Conservation (phyloP, 2,329 filamentous ascomycete species). For the Colletotrichum plurivorum region DNA sequence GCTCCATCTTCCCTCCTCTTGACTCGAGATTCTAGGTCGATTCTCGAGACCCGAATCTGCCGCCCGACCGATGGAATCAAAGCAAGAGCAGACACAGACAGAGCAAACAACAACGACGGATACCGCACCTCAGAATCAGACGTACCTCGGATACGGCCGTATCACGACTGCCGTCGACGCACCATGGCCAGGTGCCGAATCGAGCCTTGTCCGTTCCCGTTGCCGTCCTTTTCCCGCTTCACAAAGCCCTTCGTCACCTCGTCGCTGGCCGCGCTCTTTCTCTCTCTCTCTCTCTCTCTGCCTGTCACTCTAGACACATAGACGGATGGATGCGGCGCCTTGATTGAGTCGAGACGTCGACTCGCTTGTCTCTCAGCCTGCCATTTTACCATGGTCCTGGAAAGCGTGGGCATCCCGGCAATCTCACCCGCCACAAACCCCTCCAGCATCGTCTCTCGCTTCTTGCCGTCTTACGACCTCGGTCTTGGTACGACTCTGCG, state of each 20-base stretch:
- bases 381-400: constrained; percentile 33
- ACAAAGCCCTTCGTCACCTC: constrained; percentile 7
- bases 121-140: constrained; percentile 18
- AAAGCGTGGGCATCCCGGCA: constrained; percentile 26
- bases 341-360: not conserved
- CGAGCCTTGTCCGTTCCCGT: constrained; percentile 21
- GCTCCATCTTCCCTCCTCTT: not conserved
- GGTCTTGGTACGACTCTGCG: constrained; percentile 21
- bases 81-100: no score
- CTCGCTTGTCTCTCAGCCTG: constrained; percentile 8
- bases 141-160: constrained; percentile 25
- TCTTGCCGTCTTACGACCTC: constrained; percentile 34
- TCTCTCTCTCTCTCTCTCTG: not conserved
- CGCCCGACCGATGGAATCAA: not conserved
- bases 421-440: constrained; percentile 24
- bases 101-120: not conserved
- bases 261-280: not conserved
- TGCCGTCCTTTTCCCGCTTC: constrained; percentile 5
- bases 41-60: constrained; percentile 10
- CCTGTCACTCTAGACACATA: not conserved
- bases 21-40: not conserved
- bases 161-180: constrained; percentile 6
- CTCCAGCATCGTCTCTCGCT: constrained; percentile 23
- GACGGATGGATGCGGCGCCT: constrained; percentile 6
- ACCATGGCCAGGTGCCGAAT: constrained; percentile 11